Percentiles rank a stretch among this genome's conserved stretches.
Evolutionary conservation across 305 asterid species (phyloP).

Genomic region (Fraxinus nigra): DNA sequence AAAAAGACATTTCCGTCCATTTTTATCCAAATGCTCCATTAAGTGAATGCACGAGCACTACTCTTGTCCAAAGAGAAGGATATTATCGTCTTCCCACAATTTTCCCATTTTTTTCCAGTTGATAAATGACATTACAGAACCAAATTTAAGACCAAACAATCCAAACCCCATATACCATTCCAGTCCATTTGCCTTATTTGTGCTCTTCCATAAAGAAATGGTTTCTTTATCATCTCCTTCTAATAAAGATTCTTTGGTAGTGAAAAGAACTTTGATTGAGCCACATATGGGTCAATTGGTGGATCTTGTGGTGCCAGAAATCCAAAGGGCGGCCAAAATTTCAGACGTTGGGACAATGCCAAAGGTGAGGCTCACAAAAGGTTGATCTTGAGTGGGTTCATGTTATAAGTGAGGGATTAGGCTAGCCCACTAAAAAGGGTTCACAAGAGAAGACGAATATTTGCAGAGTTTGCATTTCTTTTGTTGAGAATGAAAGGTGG

Average conservation of each 20-base stretch:
- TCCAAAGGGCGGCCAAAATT: constrained; percentile 35
- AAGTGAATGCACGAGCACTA: too few species aligned
- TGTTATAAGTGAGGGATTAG: constrained; percentile 77
- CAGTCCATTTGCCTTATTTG: constrained; percentile 40
- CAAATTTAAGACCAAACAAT: constrained; percentile 14
- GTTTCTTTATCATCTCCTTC: constrained; percentile 33
- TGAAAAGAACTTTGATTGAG: constrained; percentile 65
- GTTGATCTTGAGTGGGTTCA: constrained; percentile 88
- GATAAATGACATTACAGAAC: too few species aligned
- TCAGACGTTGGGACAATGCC: constrained; percentile 53
- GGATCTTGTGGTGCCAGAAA: constrained; percentile 68
- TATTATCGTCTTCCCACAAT: too few species aligned
- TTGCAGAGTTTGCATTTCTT: constrained; percentile 81
- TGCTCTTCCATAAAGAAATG: constrained; percentile 36
- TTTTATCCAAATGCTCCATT: too few species aligned
- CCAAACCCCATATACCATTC: constrained; percentile 36
- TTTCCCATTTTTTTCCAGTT: too few species aligned
- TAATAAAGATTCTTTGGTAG: constrained; percentile 21
- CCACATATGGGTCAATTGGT: constrained; percentile 73
- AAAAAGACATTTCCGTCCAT: too few species aligned
- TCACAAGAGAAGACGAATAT: constrained; percentile 79
- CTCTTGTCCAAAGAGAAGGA: too few species aligned
- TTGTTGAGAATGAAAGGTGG: constrained; percentile 63
- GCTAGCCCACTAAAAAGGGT: constrained; percentile 72
- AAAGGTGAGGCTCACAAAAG: constrained; percentile 45